phyloP scores from a whole-genome alignment of 352 stramenopile genomes.

The Globisporangium emineosum region DNA sequence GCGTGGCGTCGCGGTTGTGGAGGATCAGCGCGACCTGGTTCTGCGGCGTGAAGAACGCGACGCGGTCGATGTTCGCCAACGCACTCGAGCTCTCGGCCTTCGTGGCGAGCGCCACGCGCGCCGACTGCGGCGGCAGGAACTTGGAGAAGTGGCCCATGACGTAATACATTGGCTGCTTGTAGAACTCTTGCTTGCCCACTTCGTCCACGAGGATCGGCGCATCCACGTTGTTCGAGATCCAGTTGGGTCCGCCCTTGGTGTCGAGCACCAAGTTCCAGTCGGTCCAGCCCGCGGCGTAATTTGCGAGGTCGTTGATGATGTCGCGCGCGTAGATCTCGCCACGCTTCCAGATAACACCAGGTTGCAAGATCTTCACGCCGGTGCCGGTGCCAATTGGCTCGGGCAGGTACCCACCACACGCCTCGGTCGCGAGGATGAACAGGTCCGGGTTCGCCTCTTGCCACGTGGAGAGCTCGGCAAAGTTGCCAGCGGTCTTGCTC shows the following conservation, averaged over 20 bases:
- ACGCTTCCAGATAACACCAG: constrained; percentile 52
- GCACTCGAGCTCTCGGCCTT: no score
- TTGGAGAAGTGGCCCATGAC: constrained; percentile 71
- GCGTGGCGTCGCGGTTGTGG: constrained; percentile 42
- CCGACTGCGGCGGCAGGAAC: constrained; percentile 52
- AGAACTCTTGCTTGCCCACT: constrained; percentile 52
- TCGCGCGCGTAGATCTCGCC: constrained; percentile 80
- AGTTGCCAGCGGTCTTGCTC: constrained; percentile 39
- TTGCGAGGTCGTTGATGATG: constrained; percentile 84
- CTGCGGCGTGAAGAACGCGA: constrained; percentile 48
- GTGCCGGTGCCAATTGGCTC: constrained; percentile 43
- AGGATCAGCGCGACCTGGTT: constrained; percentile 47
- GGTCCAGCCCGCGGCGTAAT: constrained; percentile 75
- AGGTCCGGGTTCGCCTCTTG: constrained; percentile 57
- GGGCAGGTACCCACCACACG: constrained; percentile 65
- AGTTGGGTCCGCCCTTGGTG: constrained; percentile 67
- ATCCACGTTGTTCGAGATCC: constrained; percentile 65
- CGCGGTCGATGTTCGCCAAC: constrained; percentile 42
- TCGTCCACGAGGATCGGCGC: constrained; percentile 71
- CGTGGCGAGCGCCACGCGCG: no score
- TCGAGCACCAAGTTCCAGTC: constrained; percentile 90
- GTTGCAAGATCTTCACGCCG: constrained; percentile 41
- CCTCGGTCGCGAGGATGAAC: constrained; percentile 84
- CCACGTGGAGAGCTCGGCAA: constrained; percentile 45
- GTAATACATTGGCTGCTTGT: constrained; percentile 86